Conservation (phyloP, 2,329 filamentous ascomycete genomes). For the Xylaria multiplex region DNA sequence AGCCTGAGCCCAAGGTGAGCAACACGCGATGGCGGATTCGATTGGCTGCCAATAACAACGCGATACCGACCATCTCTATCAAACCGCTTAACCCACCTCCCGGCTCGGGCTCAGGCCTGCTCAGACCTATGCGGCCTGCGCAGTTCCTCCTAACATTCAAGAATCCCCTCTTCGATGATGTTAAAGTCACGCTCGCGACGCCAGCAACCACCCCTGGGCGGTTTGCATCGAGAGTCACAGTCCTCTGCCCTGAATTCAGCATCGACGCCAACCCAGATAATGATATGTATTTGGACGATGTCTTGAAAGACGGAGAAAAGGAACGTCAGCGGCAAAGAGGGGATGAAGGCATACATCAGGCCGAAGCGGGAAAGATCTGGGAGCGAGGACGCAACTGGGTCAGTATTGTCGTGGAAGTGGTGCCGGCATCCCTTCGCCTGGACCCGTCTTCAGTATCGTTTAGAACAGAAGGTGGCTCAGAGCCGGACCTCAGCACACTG, state of each 20-base stretch:
- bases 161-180: slow-evolving; percentile 92
- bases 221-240: slow-evolving; percentile 82
- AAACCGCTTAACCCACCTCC: slow-evolving; percentile 61
- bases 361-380: slow-evolving; percentile 96
- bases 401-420: slow-evolving; percentile 89
- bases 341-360: slow-evolving; percentile 61
- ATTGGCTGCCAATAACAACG: slow-evolving; percentile 84
- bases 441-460: slow-evolving; percentile 49
- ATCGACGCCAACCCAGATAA: slow-evolving; percentile 91
- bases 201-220: slow-evolving; percentile 81
- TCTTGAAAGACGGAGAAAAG: slow-evolving; percentile 67
- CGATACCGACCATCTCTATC: slow-evolving; percentile 85
- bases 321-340: slow-evolving; percentile 54
- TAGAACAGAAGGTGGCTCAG: slow-evolving; percentile 49
- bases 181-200: slow-evolving; percentile 88
- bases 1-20: slow-evolving; percentile 89
- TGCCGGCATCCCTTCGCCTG: slow-evolving; percentile 67
- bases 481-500: slow-evolving; percentile 58
- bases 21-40: slow-evolving; percentile 93
- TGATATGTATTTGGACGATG: slow-evolving; percentile 85
- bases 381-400: slow-evolving; percentile 94
- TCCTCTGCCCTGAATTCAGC: slow-evolving; percentile 93
- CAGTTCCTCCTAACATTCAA: slow-evolving; percentile 91
- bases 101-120: slow-evolving; percentile 47
- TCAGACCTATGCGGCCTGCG: slow-evolving; percentile 67